Evolutionary conservation across 176 grass and related monocot species (phyloP), one percentile per base, ranked within the genome.

Genomic region (Juncus inflexus): DNA sequence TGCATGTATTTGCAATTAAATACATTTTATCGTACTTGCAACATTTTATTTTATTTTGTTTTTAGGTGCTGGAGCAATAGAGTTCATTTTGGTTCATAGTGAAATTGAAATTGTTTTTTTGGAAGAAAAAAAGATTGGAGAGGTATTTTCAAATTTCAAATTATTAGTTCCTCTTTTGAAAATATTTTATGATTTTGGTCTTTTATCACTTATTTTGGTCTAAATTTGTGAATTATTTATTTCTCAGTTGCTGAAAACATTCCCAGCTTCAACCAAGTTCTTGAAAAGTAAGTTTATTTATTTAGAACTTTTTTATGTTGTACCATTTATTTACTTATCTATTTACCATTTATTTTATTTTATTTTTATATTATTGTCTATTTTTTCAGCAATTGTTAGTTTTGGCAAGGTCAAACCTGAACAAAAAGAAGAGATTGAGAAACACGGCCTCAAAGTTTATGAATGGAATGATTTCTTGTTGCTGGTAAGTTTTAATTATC

Each of bases 21-120:
- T 12, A 3, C 3, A 56, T 39, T 69, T 69, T 15, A 41, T 55
- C 7, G 35, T 40, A 47, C 9, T 47, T 47, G 43, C 43, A 47
- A 47, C 4, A 47, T 47, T 47, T 6, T 9, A 47, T 47, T 47
- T 47, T 80, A 63, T 42, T 75, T 43, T 77, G 65, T 40, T 50
- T 77, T 7, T 72, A 99, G 94, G 94, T 82, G 88, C 85, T 6
- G 88, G 83, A 60, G 94, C 88, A 64, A 52, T 99, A 75, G 94
- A 99, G 77, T 92, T 92, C 42, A 84, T 99, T 77, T 64, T 99
- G 80, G 86, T 80, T 69, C 94, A 99, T 82, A 82, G 85, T 53
- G 94, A 99, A 79, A 80, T 92, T 53, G 64, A 92, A 67, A 91
- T 99, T 86, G 85, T 78, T 77, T 99, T 99, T 79, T 77, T 81